Evolutionary conservation across 768 basidiomycete species (phyloP).

Genomic region (Cystobasidium ongulense): DNA sequence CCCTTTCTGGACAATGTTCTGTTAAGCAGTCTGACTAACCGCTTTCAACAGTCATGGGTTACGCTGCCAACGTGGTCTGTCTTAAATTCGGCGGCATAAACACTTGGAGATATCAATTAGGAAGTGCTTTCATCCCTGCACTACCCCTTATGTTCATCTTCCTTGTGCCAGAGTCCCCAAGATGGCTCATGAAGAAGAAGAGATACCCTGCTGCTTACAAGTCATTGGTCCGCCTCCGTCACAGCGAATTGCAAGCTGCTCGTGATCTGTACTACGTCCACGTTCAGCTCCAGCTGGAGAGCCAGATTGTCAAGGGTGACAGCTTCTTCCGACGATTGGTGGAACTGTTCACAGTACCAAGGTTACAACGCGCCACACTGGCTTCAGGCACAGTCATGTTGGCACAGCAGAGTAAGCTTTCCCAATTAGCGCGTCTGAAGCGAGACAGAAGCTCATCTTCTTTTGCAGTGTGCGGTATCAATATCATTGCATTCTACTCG

Average conservation of each 20-base stretch:
- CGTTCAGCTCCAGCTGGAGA: slow-evolving; percentile 36
- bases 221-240: slow-evolving; percentile 35
- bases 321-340: slow-evolving; percentile 29
- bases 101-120: slow-evolving; percentile 47
- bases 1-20: neutral
- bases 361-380: slow-evolving; percentile 34
- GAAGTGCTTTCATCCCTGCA: slow-evolving; percentile 46
- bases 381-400: slow-evolving; percentile 34
- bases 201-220: slow-evolving; percentile 32
- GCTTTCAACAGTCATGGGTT: neutral
- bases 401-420: slow-evolving; percentile 29
- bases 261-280: slow-evolving; percentile 38
- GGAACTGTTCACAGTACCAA: slow-evolving; percentile 46
- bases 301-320: slow-evolving; percentile 29
- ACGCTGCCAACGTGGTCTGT: slow-evolving; percentile 29
- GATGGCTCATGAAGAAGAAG: slow-evolving; percentile 40
- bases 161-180: slow-evolving; percentile 37
- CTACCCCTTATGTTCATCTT: slow-evolving; percentile 47
- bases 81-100: slow-evolving; percentile 33
- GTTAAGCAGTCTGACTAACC: neutral
- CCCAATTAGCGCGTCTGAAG: too few relatives aligned
- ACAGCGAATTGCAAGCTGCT: slow-evolving; percentile 38
- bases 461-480: slow-evolving; percentile 31
- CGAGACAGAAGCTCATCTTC: too few relatives aligned
- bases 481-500: slow-evolving; percentile 38